Evolutionary conservation across 2,329 filamentous ascomycete species (phyloP).

Genomic region (Penicillium sp.): DNA sequence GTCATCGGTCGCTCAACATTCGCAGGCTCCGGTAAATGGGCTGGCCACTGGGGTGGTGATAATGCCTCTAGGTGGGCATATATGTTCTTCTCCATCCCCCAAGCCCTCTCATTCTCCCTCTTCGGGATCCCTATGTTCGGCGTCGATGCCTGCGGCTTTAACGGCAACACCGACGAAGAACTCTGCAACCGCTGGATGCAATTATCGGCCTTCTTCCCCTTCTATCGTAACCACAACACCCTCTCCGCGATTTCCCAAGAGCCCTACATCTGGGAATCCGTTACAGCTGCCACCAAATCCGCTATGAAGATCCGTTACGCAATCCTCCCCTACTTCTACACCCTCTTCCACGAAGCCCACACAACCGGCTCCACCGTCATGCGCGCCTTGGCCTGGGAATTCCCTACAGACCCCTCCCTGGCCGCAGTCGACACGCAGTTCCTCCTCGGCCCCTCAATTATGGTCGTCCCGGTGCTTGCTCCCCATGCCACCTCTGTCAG

Average conservation of each 20-base stretch:
- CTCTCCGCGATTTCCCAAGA: constrained; percentile 57
- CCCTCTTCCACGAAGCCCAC: constrained; percentile 59
- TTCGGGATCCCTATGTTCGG: constrained; percentile 73
- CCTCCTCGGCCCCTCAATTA: constrained; percentile 56
- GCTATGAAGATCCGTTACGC: constrained; percentile 65
- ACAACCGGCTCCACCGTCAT: constrained; percentile 60
- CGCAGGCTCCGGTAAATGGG: constrained; percentile 63
- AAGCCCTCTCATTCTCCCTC: constrained; percentile 64
- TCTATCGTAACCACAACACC: constrained; percentile 68
- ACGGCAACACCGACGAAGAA: constrained; percentile 57
- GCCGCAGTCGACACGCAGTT: constrained; percentile 63
- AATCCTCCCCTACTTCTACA: constrained; percentile 68
- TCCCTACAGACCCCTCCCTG: constrained; percentile 60
- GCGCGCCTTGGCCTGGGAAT: constrained; percentile 66
- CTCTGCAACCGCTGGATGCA: constrained; percentile 69
- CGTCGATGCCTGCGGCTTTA: constrained; percentile 62
- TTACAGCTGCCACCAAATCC: constrained; percentile 54
- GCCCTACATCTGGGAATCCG: constrained; percentile 60
- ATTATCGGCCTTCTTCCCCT: constrained; percentile 64
- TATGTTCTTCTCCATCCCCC: constrained; percentile 68
- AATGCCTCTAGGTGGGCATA: constrained; percentile 62
- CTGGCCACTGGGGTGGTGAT: constrained; percentile 76
- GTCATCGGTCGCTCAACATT: constrained; percentile 79
- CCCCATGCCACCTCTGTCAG: constrained; percentile 55
- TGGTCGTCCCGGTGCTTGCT: constrained; percentile 58